Conservation (phyloP, 768 basidiomycete genomes). For the Leccinellum albellum region DNA sequence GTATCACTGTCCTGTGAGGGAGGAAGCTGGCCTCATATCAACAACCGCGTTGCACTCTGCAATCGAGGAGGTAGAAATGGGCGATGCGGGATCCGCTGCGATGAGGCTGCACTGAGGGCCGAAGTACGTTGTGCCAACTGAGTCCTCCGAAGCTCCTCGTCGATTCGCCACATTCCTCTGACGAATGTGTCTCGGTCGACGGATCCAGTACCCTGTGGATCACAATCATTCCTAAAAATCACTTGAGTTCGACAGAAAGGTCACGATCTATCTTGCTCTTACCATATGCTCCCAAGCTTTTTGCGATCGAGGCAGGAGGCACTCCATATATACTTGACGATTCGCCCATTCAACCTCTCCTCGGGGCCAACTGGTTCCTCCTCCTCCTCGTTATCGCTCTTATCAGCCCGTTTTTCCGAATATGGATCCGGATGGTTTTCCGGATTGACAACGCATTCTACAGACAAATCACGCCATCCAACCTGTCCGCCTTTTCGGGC, state of each 20-base stretch:
- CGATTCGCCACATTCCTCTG: slow-evolving; percentile 82
- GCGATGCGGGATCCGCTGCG: slow-evolving; percentile 33
- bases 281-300: slow-evolving; percentile 68
- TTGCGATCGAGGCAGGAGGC: slow-evolving; percentile 52
- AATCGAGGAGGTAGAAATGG: slow-evolving; percentile 23
- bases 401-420: slow-evolving; percentile 9
- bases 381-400: slow-evolving; percentile 18
- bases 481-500: slow-evolving; percentile 49
- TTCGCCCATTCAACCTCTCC: slow-evolving; percentile 52
- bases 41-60: slow-evolving; percentile 6
- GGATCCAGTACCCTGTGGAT: slow-evolving; percentile 49
- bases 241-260: neutral
- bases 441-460: slow-evolving; percentile 55
- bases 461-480: slow-evolving; percentile 72
- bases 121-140: slow-evolving; percentile 37
- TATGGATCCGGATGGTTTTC: slow-evolving; percentile 30
- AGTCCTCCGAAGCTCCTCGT: slow-evolving; percentile 72
- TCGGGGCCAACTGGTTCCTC: slow-evolving; percentile 30
- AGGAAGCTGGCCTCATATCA: slow-evolving; percentile 4
- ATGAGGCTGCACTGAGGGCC: slow-evolving; percentile 31
- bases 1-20: slow-evolving; percentile 10
- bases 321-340: slow-evolving; percentile 61
- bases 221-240: slow-evolving; percentile 63
- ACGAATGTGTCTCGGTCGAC: slow-evolving; percentile 66
- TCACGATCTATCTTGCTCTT: slow-evolving; percentile 16